phyloP scores from a whole-genome alignment of 208 protist genomes.

The Acanthamoeba culbertsoni region DNA sequence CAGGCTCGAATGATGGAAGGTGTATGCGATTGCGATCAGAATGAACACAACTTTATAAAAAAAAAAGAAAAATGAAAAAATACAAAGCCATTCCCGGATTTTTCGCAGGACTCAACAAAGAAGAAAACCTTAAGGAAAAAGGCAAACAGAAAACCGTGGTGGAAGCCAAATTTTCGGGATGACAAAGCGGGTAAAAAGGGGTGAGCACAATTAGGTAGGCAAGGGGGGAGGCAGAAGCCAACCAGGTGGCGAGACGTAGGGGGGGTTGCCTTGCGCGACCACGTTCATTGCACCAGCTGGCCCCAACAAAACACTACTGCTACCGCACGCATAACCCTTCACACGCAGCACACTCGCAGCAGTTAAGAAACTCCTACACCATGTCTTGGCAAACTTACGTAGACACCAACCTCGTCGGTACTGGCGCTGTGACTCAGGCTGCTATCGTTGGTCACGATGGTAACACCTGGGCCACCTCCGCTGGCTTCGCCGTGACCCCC shows the following conservation, averaged over 20 bases:
- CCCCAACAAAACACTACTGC: not conserved
- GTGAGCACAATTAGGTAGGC: not conserved
- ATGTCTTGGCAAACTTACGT: conserved; percentile 86
- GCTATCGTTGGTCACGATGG: conserved; percentile 80
- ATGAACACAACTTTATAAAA: not conserved
- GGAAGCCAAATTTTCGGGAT: no score
- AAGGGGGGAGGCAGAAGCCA: not conserved
- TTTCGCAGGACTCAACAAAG: not conserved
- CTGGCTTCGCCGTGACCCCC: conserved; percentile 64
- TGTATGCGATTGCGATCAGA: no score
- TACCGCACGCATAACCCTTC: not conserved
- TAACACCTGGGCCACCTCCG: conserved; percentile 76
- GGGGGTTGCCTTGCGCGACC: not conserved
- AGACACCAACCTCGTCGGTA: conserved; percentile 82
- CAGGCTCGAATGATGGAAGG: not conserved
- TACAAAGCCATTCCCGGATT: not conserved
- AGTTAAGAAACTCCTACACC: not conserved
- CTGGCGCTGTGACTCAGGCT: conserved; percentile 69
- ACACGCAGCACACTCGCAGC: not conserved
- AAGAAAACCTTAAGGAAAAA: not conserved
- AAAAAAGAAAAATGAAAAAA: not conserved
- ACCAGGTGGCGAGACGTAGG: not conserved
- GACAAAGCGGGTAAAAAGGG: no score
- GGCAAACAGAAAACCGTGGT: no score
- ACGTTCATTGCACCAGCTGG: not conserved